Conservation (phyloP, 495 filamentous ascomycete genomes). For the Penicillium egyptiacum region DNA sequence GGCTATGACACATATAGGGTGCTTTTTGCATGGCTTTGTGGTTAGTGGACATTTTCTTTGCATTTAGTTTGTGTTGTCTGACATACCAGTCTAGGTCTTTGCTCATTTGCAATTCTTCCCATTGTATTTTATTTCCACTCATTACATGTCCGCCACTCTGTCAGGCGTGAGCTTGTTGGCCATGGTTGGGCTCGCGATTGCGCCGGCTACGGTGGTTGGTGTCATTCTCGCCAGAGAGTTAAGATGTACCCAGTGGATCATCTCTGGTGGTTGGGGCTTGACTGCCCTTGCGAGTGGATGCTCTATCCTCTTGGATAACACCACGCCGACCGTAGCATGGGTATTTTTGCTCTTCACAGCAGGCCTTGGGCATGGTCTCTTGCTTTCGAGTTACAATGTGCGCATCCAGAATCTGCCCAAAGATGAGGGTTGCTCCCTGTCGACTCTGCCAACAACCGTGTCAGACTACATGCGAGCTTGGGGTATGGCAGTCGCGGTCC, state of each 20-base stretch:
- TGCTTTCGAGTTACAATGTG: conserved; percentile 52
- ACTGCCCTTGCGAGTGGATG: conserved; percentile 48
- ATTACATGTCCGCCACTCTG: conserved; percentile 51
- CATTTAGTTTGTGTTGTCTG: neutral
- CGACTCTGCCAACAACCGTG: conserved; percentile 41
- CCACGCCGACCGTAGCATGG: conserved; percentile 48
- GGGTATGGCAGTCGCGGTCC: conserved; percentile 65
- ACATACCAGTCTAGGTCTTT: conserved; percentile 32
- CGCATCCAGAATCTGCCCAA: conserved; percentile 40
- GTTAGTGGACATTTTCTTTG: conserved; percentile 34
- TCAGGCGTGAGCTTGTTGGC: conserved; percentile 59
- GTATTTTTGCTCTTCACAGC: conserved; percentile 53
- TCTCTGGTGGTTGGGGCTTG: conserved; percentile 56
- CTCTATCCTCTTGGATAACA: conserved; percentile 48
- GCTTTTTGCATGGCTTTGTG: conserved; percentile 54
- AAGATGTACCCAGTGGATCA: conserved; percentile 51
- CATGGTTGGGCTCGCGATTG: conserved; percentile 42
- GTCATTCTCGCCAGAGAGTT: conserved; percentile 46
- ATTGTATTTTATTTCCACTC: conserved; percentile 63
- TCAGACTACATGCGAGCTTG: conserved; percentile 60
- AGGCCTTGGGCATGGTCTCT: conserved; percentile 56
- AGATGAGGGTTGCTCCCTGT: conserved; percentile 11
- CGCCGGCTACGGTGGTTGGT: conserved; percentile 49
- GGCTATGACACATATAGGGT: conserved; percentile 45
- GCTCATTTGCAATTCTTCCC: conserved; percentile 60